Percentiles rank a stretch among this genome's conserved stretches.
Conservation (phyloP, 495 filamentous ascomycete species). For the Thermochaetoides thermophila region DNA sequence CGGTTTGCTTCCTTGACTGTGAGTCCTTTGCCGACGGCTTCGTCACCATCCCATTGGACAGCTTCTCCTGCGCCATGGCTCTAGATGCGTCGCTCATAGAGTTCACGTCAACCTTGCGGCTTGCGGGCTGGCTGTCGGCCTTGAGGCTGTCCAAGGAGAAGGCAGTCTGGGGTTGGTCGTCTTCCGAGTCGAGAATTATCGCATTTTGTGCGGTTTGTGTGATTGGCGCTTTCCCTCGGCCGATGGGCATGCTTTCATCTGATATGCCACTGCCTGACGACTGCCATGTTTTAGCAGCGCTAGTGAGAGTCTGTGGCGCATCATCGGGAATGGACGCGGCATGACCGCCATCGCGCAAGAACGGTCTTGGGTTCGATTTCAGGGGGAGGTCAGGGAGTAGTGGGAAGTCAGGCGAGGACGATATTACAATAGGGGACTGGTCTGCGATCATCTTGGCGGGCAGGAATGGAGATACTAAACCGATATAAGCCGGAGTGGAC, state of each 20-base stretch:
- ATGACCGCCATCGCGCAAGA: constrained; percentile 19
- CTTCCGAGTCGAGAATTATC: too few relatives aligned
- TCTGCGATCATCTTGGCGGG: constrained; percentile 15
- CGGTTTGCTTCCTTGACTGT: constrained; percentile 12
- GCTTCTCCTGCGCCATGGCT: constrained; percentile 14
- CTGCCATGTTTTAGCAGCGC: constrained; percentile 23
- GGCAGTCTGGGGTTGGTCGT: too few relatives aligned
- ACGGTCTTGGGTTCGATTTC: constrained; percentile 16
- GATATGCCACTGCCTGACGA: too few relatives aligned
- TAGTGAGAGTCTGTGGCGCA: constrained; percentile 24
- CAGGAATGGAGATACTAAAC: constrained; percentile 25
- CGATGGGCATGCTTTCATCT: too few relatives aligned
- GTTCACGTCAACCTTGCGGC: too few relatives aligned
- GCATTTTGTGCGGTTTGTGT: too few relatives aligned
- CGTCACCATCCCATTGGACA: constrained; percentile 20
- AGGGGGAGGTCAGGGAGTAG: constrained; percentile 26
- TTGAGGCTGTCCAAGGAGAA: too few relatives aligned
- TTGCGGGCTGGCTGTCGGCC: too few relatives aligned
- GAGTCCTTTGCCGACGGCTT: constrained; percentile 18
- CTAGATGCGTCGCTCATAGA: too few relatives aligned
- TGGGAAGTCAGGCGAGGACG: constrained; percentile 34
- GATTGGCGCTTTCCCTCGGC: constrained; percentile 7
- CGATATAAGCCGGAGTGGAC: too few relatives aligned
- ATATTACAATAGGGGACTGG: constrained; percentile 19
- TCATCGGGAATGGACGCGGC: constrained; percentile 19